Percentiles rank a stretch among this genome's conserved stretches.
phyloP scores from a whole-genome alignment of 495 filamentous ascomycete genomes.

The Aspergillus asperescens region DNA sequence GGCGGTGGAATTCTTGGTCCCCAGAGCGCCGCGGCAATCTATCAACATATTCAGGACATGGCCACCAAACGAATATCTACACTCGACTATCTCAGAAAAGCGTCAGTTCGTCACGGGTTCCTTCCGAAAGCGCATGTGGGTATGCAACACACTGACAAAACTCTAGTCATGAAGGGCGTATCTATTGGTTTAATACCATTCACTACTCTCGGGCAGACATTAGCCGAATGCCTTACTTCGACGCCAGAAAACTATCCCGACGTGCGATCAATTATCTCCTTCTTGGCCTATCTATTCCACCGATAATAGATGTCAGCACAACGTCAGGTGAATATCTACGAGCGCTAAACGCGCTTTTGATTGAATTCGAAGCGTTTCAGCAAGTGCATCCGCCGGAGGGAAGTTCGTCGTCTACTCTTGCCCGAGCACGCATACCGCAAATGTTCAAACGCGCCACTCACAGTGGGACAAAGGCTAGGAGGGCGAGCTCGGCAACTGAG shows the following conservation, averaged over 20 bases:
- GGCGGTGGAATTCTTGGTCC: conserved; percentile 42
- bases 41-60: conserved; percentile 84
- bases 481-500: conserved; percentile 64
- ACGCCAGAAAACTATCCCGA: conserved; percentile 71
- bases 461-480: conserved; percentile 59
- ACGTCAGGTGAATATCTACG: conserved; percentile 79
- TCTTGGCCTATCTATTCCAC: conserved; percentile 84
- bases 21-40: conserved; percentile 60
- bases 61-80: conserved; percentile 95
- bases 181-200: conserved; percentile 97
- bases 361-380: conserved; percentile 91
- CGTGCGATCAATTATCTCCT: conserved; percentile 89
- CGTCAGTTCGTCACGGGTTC: conserved; percentile 55
- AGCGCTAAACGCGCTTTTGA: conserved; percentile 76
- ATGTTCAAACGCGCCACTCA: conserved; percentile 78
- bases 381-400: conserved; percentile 76
- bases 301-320: conserved; percentile 78
- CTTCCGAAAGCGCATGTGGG: neutral
- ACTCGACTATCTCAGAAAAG: conserved; percentile 84
- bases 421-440: conserved; percentile 70
- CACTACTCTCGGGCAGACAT: conserved; percentile 83
- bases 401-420: conserved; percentile 60
- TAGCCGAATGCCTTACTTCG: conserved; percentile 76
- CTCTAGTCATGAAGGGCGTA: conserved; percentile 76
- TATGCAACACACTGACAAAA: neutral